These are phyloP conservation scores for Capsella rubella DNA, from an alignment of 441 rosid species.

Conservation along the genomic window DNA sequence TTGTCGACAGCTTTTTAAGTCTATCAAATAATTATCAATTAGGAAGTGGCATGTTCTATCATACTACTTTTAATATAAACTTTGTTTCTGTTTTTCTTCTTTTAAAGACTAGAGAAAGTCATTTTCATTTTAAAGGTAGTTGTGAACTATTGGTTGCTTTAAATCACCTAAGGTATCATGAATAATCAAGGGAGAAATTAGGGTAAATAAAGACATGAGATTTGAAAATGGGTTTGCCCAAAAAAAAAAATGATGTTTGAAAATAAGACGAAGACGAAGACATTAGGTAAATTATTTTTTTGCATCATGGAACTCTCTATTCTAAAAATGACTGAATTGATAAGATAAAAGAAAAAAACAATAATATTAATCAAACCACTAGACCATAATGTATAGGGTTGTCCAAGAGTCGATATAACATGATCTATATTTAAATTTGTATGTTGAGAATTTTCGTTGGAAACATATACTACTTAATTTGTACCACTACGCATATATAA, in stretches of 20 bases:
- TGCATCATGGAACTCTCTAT: background rate
- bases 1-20: constrained; percentile 41
- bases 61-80: constrained; percentile 23
- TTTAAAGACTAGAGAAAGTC: constrained; percentile 21
- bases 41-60: constrained; percentile 24
- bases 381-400: too few relatives aligned
- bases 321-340: too few relatives aligned
- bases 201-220: background rate
- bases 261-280: background rate
- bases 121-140: constrained; percentile 32
- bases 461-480: too few relatives aligned
- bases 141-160: constrained; percentile 23
- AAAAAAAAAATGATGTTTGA: too few relatives aligned
- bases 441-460: too few relatives aligned
- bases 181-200: background rate
- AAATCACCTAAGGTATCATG: background rate
- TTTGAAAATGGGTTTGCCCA: too few relatives aligned
- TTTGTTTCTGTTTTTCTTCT: background rate
- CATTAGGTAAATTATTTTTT: background rate
- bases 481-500: too few relatives aligned
- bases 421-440: too few relatives aligned
- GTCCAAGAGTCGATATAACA: too few relatives aligned
- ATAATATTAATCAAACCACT: too few relatives aligned
- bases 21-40: constrained; percentile 22
- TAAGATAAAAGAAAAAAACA: too few relatives aligned